These are phyloP conservation scores for Mycena kentingensis DNA, from an alignment of 768 basidiomycete species.

Conservation along the genomic window DNA sequence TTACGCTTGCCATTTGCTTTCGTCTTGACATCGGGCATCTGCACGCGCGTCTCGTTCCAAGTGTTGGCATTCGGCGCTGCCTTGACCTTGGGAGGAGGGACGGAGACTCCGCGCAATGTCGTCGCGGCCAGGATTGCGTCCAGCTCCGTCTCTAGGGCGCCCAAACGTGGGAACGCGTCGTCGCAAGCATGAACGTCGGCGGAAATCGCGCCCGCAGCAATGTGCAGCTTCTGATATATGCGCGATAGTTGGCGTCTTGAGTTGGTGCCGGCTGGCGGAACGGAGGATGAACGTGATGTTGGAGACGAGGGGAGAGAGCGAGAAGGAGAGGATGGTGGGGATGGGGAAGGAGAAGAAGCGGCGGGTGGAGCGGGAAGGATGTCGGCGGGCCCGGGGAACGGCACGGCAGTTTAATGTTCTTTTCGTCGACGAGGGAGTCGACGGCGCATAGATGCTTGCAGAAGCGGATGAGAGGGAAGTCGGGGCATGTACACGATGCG, in stretches of 20 bases:
- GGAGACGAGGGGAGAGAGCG: too few species aligned
- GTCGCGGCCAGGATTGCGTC: constrained; percentile 1
- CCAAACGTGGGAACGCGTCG: background rate
- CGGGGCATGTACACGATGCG: constrained; percentile 9
- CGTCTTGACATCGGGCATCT: constrained; percentile 9
- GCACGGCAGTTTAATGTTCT: too few species aligned
- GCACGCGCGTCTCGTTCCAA: background rate
- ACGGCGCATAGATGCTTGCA: constrained; percentile 28
- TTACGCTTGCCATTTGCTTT: too few species aligned
- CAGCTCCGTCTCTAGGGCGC: background rate
- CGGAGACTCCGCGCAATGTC: constrained; percentile 2
- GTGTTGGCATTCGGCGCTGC: background rate
- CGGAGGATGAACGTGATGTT: too few species aligned
- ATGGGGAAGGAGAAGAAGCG: background rate
- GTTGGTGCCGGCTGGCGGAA: too few species aligned
- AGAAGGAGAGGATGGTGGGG: too few species aligned
- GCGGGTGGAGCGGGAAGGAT: background rate
- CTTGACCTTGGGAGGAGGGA: background rate
- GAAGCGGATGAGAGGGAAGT: constrained; percentile 18
- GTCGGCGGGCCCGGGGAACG: background rate
- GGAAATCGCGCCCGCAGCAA: too few species aligned
- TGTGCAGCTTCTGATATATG: too few species aligned
- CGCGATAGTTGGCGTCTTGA: too few species aligned
- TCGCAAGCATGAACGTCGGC: too few species aligned
- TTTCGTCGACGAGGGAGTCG: constrained; percentile 9